Conservation (phyloP, 148 eudicot genomes). For the Pouteria glomerata region DNA sequence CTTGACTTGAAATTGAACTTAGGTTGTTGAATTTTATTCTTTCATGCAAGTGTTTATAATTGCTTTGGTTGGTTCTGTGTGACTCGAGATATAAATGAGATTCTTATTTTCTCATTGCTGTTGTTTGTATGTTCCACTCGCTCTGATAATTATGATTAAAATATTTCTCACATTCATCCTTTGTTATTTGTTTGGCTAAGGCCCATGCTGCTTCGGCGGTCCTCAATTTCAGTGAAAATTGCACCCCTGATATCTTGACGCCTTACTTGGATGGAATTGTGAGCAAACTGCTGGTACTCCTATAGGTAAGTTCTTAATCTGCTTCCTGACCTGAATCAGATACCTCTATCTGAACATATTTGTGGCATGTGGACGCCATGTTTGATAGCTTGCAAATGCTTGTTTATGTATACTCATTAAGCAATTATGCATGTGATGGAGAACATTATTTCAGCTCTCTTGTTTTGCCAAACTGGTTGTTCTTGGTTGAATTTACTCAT, state of each 20-base stretch:
- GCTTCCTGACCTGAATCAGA: neutral
- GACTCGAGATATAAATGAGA: neutral
- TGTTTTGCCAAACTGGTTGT: neutral
- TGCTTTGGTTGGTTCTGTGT: neutral
- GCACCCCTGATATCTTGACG: slow-evolving; percentile 65
- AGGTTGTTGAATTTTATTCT: neutral
- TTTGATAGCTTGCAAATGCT: neutral
- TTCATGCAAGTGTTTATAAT: no score
- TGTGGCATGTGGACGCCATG: neutral
- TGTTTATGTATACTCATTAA: neutral
- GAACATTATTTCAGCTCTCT: neutral
- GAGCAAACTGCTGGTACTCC: slow-evolving; percentile 58
- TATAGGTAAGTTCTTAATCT: slow-evolving; percentile 42
- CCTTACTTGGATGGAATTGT: slow-evolving; percentile 75
- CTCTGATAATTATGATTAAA: neutral
- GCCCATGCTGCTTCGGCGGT: slow-evolving; percentile 93
- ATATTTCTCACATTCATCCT: neutral
- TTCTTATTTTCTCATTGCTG: neutral
- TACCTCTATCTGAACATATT: neutral
- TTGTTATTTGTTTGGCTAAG: slow-evolving; percentile 22
- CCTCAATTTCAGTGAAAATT: slow-evolving; percentile 73
- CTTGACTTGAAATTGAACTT: neutral
- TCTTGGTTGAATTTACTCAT: neutral
- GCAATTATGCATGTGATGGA: neutral
- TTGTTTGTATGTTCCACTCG: neutral